Base-by-base conservation (phyloP, 768 basidiomycete genomes). In the Crucibulum laeve region DNA sequence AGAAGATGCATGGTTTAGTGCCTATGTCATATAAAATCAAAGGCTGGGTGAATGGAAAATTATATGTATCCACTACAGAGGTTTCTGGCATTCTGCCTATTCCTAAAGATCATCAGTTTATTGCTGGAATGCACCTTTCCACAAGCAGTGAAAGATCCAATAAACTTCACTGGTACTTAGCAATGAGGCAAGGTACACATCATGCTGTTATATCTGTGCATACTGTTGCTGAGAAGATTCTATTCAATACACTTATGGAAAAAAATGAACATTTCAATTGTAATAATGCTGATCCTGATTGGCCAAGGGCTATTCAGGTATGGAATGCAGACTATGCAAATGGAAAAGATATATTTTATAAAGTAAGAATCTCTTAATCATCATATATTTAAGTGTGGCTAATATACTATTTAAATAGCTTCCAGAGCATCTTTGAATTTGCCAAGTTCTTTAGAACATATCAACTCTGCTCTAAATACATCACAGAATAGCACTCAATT, bases 181-280 rank as follows among this genome's bases (percentile, higher is more conserved):
- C 61, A 7, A 18, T 32, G n/a, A 46, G 45, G 35, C 62, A 64
- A 32, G 48, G 49, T 2, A 64, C 60, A 5, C 51, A 38, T 4
- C 49, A 55, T 14, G 52, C 61, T 3, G 48, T 64, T 7, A 51
- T 63, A 0, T 58, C 61, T 0, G 42, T 64, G 17, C 60, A 63
- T 32, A 60, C 60, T 4, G 4, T 43, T 3, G 44, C 48, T 0
- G 61, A 64, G 22, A 45, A 45, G 1, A 49, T 21, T 1, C 51
- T 62, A 0, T 64, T 61, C 43, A 32, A 40, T 1, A n/a, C 39
- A 2, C 33, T 54, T 6, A 47, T 52, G 40, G 37, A 30, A 5
- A 17, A 37, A 37, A 8, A 37, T 21, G 8, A 10, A n/a, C 11
- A 8, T n/a, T 37, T 37, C 19, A 37, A 37, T 30, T 10, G 28